Conservation (phyloP, 2,329 filamentous ascomycete genomes). For the Clarireedia paspali region DNA sequence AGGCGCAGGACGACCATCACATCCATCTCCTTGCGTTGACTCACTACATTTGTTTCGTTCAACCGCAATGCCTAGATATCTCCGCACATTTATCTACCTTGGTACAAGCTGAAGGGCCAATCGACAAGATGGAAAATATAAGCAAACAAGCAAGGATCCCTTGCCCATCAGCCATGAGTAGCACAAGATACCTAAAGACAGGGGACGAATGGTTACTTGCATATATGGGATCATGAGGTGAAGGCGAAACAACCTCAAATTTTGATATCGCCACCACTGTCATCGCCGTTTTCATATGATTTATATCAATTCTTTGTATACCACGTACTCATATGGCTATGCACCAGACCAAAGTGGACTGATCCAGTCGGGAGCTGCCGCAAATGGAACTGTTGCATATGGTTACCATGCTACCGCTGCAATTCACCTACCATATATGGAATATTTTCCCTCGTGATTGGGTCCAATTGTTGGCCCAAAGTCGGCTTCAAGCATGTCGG, state of each 20-base stretch:
- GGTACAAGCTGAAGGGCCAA: too few species aligned
- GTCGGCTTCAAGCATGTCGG: too few species aligned
- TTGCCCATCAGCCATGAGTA: not conserved
- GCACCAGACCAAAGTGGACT: not conserved
- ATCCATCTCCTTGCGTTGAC: not conserved
- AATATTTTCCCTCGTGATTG: too few species aligned
- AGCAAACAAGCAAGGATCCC: not conserved
- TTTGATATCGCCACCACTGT: not conserved
- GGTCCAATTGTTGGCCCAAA: too few species aligned
- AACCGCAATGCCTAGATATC: too few species aligned
- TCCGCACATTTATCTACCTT: too few species aligned
- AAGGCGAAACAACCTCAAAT: not conserved
- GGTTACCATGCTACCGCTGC: not conserved
- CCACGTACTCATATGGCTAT: not conserved
- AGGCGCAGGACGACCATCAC: not conserved
- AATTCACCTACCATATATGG: not conserved
- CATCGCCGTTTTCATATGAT: not conserved
- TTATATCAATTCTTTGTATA: not conserved
- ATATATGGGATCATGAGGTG: constrained; percentile 6
- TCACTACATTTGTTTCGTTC: too few species aligned
- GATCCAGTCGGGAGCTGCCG: constrained; percentile 3
- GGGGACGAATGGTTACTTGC: constrained; percentile 7
- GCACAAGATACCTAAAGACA: not conserved
- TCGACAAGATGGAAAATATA: not conserved
- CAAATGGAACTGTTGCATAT: constrained; percentile 3